Evolutionary conservation across 139 green algal species (phyloP).

Genomic region (Chlamydomonas sphaeroides): DNA sequence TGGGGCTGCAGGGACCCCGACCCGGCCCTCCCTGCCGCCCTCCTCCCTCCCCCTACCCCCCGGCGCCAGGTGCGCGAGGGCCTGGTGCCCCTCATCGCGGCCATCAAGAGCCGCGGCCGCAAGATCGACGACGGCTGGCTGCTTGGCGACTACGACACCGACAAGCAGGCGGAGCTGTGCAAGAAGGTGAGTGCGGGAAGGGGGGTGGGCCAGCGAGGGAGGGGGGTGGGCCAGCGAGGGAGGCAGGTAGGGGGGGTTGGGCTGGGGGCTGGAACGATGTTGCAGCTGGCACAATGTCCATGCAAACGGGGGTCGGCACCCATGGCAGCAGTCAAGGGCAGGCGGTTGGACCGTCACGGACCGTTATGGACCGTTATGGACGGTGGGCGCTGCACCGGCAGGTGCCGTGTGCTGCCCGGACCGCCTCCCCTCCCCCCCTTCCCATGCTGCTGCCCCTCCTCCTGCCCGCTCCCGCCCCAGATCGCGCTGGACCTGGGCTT

Average conservation of each 20-base stretch:
- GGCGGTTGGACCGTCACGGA: no score
- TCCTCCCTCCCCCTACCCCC: neutral
- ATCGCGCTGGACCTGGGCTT: constrained; percentile 85
- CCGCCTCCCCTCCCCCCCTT: neutral
- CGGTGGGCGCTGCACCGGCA: neutral
- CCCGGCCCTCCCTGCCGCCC: no score
- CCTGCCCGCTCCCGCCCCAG: constrained; percentile 21
- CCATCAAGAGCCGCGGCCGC: constrained; percentile 62
- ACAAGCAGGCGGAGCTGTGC: constrained; percentile 64
- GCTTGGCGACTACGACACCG: constrained; percentile 63
- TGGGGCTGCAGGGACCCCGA: neutral
- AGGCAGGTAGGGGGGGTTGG: neutral
- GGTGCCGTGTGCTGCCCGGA: neutral
- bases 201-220: neutral
- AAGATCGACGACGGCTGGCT: constrained; percentile 61
- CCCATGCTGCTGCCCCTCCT: no score
- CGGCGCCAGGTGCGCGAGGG: constrained; percentile 67
- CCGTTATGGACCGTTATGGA: no score
- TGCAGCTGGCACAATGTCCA: no score
- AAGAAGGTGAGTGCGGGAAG: constrained; percentile 48
- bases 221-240: neutral
- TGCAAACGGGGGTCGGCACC: no score
- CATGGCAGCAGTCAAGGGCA: no score
- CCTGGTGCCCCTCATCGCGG: constrained; percentile 76
- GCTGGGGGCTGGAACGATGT: neutral